Base-by-base conservation (phyloP, 2,329 filamentous ascomycete species). In the Xylariaceae sp. region DNA sequence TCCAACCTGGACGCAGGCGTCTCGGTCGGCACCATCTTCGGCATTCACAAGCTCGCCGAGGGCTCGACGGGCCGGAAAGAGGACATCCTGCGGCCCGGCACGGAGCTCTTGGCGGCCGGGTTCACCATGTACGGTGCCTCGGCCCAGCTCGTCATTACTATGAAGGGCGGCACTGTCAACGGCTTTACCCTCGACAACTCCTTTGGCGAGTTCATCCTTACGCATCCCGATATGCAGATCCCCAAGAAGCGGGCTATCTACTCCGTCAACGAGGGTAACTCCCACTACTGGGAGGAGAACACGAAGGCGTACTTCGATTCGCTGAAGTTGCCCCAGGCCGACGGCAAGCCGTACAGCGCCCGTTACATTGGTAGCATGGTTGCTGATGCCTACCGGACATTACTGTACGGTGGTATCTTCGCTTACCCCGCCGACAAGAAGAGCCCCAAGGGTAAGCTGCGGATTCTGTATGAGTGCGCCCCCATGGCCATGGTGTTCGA, bases 81-180 rank as follows among this genome's bases (percentile, higher is more conserved):
- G 71, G 92, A 97, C 74, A 84, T 99, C 62, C 83, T 97, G 61
- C 87, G 87, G 75, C 89, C 94, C 0, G 94, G 94, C 58, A 93
- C 89, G 1, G 92, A 97, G 76, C 85, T 97, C 66, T 84, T 97
- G 17, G 93, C 94, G 42, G 88, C 90, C 18, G 94, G 94, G n/a
- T 99, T 99, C 83, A 99, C 94, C 76, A 99, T 99, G 94, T 99
- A 99, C 78, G 94, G 94, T 72, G 94, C 94, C 68, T 97, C 92
- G 2, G 87, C 94, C 3, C 93, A 97, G 79, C 83, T 99, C 51
- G 94, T 99, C 70, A 89, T 99, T 73, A 99, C 94, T 68, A 97
- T 97, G 92, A 90, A 88, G 77, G 90, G 87, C 67, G 90, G 92
- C 65, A 84, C 78, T 63, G 94, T 99, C 76, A 97, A 97, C 77